phyloP scores from a whole-genome alignment of 208 protist species.

The Leptomonas pyrrhocoris region DNA sequence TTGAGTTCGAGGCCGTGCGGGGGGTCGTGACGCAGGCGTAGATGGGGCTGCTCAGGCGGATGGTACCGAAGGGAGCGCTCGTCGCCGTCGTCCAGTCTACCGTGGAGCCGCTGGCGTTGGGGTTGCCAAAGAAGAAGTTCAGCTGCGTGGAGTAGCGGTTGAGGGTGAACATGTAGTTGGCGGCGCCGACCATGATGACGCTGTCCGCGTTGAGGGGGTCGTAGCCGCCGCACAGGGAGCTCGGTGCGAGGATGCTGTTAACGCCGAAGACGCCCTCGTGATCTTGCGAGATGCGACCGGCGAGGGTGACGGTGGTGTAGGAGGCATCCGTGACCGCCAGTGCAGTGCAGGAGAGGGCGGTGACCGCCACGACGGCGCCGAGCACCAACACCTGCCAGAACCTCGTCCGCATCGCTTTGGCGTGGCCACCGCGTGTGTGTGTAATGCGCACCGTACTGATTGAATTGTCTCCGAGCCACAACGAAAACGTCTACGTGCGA shows the following conservation, averaged over 20 bases:
- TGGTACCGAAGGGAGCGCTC: slow-evolving; percentile 8
- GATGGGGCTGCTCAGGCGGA: neutral
- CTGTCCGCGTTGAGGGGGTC: slow-evolving; percentile 27
- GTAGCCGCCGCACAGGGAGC: slow-evolving; percentile 42
- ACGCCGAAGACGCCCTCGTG: slow-evolving; percentile 35
- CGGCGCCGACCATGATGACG: slow-evolving; percentile 41
- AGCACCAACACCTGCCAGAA: slow-evolving; percentile 1
- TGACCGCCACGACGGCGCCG: neutral
- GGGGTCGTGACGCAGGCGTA: slow-evolving; percentile 26
- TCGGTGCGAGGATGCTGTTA: slow-evolving; percentile 40
- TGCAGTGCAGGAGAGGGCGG: neutral
- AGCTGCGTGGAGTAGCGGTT: slow-evolving; percentile 40
- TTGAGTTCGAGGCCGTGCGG: slow-evolving; percentile 13
- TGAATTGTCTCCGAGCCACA: too few relatives aligned
- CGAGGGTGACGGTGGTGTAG: slow-evolving; percentile 32
- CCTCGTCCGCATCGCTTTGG: slow-evolving; percentile 3
- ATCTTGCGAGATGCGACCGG: slow-evolving; percentile 20
- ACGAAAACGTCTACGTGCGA: slow-evolving; percentile 1
- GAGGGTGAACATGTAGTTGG: slow-evolving; percentile 42
- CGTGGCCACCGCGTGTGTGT: too few relatives aligned
- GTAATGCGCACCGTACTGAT: too few relatives aligned
- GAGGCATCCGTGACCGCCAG: neutral
- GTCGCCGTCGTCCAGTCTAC: slow-evolving; percentile 15
- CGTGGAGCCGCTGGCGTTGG: neutral
- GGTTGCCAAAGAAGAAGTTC: slow-evolving; percentile 35